Base-by-base conservation (phyloP, 495 filamentous ascomycete genomes). In the Aspergillus indologenus region DNA sequence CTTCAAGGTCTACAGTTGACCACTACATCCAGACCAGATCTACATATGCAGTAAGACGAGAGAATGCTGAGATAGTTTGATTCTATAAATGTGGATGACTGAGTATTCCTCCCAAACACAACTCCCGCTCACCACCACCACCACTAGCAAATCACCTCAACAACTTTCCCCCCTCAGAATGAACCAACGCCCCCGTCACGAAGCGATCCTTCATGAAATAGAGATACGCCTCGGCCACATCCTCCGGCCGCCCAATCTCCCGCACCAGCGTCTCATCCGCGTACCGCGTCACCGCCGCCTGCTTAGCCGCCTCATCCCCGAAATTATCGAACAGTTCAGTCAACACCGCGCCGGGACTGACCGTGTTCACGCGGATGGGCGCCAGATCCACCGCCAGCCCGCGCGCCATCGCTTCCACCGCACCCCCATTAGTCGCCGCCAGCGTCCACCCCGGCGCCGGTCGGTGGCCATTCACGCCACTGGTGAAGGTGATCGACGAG, bases 211-310 rank as follows among this genome's bases (percentile, higher is more conserved):
- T 83, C 83, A 89, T 82, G 8, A 81, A 68, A 67, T 82, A 88
- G 45, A 87, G 43, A 73, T 88, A 89, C 34, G 81, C 78, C 75
- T 89, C 84, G 0, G 82, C 86, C 4, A 83, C 75, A 68, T 88
- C 85, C 64, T 81, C 80, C 12, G 80, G 74, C 60, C 56, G 60
- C 0, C 75, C 87, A 29, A 82, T 61, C 58, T 69, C 64, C 8
- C 78, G 78, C 3, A 78, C 81, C 23, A 80, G 65, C 47, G 62
- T 65, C 55, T 61, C 63, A 42, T 59, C 53, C 53, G 52, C 65
- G 4, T 71, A 56, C 42, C 34, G 45, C 50, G 71, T 66, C 18
- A 74, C 9, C 29, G 49, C 8, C 6, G 45, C 58, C 49, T 76
- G 26, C n/a, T n/a, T n/a, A 29, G 9, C 68, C 56, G 65, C 60